phyloP scores from a whole-genome alignment of 2,329 filamentous ascomycete genomes.

The Macrophomina phaseolina region DNA sequence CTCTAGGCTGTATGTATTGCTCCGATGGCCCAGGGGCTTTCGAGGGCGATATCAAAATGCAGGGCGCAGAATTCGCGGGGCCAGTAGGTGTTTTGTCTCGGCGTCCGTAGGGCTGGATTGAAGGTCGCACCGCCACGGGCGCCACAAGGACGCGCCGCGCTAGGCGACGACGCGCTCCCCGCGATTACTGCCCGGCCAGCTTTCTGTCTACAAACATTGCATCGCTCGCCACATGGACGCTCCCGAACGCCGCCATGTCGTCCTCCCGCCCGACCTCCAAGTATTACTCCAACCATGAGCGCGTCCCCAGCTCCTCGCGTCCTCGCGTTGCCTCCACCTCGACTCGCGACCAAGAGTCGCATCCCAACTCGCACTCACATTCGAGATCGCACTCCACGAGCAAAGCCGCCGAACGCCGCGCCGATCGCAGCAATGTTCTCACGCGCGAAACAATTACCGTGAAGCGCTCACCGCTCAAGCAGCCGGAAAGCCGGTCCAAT shows the following conservation, averaged over 20 bases:
- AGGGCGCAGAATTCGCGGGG: background rate
- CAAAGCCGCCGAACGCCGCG: slow-evolving; percentile 24
- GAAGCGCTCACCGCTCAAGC: slow-evolving; percentile 44
- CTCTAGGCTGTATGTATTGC: too few relatives aligned
- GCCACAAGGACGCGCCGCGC: slow-evolving; percentile 17
- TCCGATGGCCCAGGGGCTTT: too few relatives aligned
- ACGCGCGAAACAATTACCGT: slow-evolving; percentile 19
- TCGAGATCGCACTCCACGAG: slow-evolving; percentile 19
- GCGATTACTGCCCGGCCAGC: slow-evolving; percentile 23
- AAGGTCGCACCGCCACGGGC: slow-evolving; percentile 9
- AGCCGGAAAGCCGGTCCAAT: slow-evolving; percentile 41
- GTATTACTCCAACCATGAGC: slow-evolving; percentile 39
- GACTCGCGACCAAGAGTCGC: slow-evolving; percentile 25
- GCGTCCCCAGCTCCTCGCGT: slow-evolving; percentile 40
- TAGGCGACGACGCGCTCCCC: slow-evolving; percentile 23
- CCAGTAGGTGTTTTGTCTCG: background rate
- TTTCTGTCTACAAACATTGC: slow-evolving; percentile 25
- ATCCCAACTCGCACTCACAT: slow-evolving; percentile 18
- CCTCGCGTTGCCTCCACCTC: slow-evolving; percentile 43
- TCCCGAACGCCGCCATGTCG: slow-evolving; percentile 37
- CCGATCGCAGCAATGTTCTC: slow-evolving; percentile 25
- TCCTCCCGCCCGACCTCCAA: slow-evolving; percentile 41
- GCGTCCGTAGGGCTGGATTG: background rate
- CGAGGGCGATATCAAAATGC: too few relatives aligned
- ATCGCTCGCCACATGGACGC: slow-evolving; percentile 35